These are phyloP conservation scores for Eremothecium sinecaudum DNA, from an alignment of 1,139 yeast genomes.

Conservation along the genomic window DNA sequence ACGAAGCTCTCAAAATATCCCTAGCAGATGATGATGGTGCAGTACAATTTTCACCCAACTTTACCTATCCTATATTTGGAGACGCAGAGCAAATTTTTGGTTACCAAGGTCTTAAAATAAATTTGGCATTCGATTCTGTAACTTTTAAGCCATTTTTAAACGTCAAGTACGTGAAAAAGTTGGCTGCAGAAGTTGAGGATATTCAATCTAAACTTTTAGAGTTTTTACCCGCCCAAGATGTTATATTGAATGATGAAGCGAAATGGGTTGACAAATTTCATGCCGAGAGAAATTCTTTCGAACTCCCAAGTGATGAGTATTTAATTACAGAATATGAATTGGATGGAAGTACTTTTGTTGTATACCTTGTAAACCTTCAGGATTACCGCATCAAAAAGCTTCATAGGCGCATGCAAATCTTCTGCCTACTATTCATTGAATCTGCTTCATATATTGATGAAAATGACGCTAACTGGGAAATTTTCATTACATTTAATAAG, in stretches of 20 bases:
- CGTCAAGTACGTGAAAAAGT: constrained; percentile 45
- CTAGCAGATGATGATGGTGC: constrained; percentile 48
- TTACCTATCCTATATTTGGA: constrained; percentile 90
- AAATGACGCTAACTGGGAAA: constrained; percentile 64
- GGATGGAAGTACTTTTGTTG: constrained; percentile 31
- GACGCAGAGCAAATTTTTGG: constrained; percentile 88
- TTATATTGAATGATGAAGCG: constrained; percentile 52
- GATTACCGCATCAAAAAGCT: constrained; percentile 40
- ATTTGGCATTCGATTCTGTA: constrained; percentile 45
- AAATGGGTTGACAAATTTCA: constrained; percentile 53
- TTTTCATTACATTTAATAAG: constrained; percentile 33
- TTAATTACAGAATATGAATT: constrained; percentile 25
- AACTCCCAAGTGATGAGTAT: constrained; percentile 14
- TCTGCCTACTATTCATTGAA: constrained; percentile 78
- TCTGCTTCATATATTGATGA: constrained; percentile 87
- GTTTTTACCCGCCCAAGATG: constrained; percentile 48
- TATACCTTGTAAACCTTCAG: constrained; percentile 31
- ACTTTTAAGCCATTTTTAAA: constrained; percentile 49
- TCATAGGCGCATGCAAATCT: constrained; percentile 64
- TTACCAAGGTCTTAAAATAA: constrained; percentile 52
- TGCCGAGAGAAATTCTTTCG: constrained; percentile 35
- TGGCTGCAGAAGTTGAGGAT: constrained; percentile 40
- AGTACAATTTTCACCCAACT: constrained; percentile 57
- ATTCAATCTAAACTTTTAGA: constrained; percentile 43
- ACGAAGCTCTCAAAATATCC: constrained; percentile 49